Percentiles rank a stretch among this genome's conserved stretches.
These are phyloP conservation scores for Jamesozyma hellenica DNA, from an alignment of 805 yeast genomes.

Conservation along the genomic window DNA sequence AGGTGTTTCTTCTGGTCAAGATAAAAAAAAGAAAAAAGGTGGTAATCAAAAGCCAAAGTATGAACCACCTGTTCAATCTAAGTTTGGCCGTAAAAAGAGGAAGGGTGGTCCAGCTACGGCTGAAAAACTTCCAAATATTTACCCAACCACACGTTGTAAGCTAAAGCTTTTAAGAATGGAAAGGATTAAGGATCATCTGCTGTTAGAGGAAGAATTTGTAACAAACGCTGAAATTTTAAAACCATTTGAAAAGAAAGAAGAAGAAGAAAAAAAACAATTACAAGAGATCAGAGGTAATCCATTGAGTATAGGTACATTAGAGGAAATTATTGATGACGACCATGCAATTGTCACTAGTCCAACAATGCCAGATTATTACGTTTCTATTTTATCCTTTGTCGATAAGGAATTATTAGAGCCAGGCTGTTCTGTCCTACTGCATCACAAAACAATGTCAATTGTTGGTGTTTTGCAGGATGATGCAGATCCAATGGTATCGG, in stretches of 20 bases:
- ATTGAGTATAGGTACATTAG: slow-evolving; percentile 90
- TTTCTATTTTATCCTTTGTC: slow-evolving; percentile 88
- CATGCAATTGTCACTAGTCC: slow-evolving; percentile 96
- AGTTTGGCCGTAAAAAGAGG: slow-evolving; percentile 86
- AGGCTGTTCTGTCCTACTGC: slow-evolving; percentile 89
- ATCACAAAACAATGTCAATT: slow-evolving; percentile 88
- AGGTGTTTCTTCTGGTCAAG: slow-evolving; percentile 29
- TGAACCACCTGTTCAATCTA: slow-evolving; percentile 95
- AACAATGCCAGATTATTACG: slow-evolving; percentile 96
- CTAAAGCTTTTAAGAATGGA: slow-evolving; percentile 85
- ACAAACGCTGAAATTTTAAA: slow-evolving; percentile 89
- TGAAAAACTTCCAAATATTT: slow-evolving; percentile 72
- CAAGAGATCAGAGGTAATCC: slow-evolving; percentile 96
- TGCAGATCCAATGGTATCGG: slow-evolving; percentile 94
- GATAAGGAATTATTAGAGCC: slow-evolving; percentile 95
- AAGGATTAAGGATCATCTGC: slow-evolving; percentile 89
- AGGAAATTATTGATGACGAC: slow-evolving; percentile 95
- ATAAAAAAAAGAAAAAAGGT: slow-evolving; percentile 43
- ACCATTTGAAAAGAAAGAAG: slow-evolving; percentile 93
- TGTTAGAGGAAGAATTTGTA: slow-evolving; percentile 92
- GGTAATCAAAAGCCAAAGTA: slow-evolving; percentile 89
- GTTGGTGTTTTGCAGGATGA: slow-evolving; percentile 99
- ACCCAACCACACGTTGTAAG: slow-evolving; percentile 90
- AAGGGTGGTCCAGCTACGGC: slow-evolving; percentile 80
- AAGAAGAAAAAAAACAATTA: slow-evolving; percentile 88